Evolutionary conservation across 768 basidiomycete species (phyloP).

Genomic region (Xerocomellus dryophilus): DNA sequence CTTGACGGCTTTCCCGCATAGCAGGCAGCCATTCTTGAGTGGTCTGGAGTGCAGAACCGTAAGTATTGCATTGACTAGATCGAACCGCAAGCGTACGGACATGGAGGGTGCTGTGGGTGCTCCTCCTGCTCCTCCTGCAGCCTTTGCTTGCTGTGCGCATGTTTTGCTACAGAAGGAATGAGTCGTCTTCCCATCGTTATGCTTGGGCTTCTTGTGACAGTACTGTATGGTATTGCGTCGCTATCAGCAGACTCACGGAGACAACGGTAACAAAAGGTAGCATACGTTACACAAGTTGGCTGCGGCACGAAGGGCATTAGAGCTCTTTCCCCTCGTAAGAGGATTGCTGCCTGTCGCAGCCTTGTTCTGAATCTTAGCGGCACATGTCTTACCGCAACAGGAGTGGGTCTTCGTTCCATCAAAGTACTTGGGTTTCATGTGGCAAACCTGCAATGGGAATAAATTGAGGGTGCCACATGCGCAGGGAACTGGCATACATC

Average conservation of each 20-base stretch:
- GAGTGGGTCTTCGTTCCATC: slow-evolving; percentile 56
- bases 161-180: slow-evolving; percentile 65
- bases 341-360: slow-evolving; percentile 23
- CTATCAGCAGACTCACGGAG: neutral
- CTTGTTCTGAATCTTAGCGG: slow-evolving; percentile 43
- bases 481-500: slow-evolving; percentile 39
- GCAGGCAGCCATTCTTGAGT: slow-evolving; percentile 48
- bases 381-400: slow-evolving; percentile 58
- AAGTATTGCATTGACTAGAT: slow-evolving; percentile 31
- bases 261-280: slow-evolving; percentile 11
- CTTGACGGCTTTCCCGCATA: slow-evolving; percentile 60
- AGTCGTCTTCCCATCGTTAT: slow-evolving; percentile 51
- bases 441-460: slow-evolving; percentile 44
- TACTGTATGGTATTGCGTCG: slow-evolving; percentile 35
- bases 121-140: slow-evolving; percentile 25
- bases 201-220: slow-evolving; percentile 59
- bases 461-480: slow-evolving; percentile 1
- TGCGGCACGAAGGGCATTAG: slow-evolving; percentile 25
- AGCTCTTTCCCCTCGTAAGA: slow-evolving; percentile 26
- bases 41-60: slow-evolving; percentile 32
- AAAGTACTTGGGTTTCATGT: slow-evolving; percentile 51
- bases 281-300: slow-evolving; percentile 52
- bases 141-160: slow-evolving; percentile 50
- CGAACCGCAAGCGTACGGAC: slow-evolving; percentile 25
- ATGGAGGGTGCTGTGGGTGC: slow-evolving; percentile 25